Evolutionary conservation across 1,139 yeast genomes (phyloP).

Genomic region (Blastobotrys apis): DNA sequence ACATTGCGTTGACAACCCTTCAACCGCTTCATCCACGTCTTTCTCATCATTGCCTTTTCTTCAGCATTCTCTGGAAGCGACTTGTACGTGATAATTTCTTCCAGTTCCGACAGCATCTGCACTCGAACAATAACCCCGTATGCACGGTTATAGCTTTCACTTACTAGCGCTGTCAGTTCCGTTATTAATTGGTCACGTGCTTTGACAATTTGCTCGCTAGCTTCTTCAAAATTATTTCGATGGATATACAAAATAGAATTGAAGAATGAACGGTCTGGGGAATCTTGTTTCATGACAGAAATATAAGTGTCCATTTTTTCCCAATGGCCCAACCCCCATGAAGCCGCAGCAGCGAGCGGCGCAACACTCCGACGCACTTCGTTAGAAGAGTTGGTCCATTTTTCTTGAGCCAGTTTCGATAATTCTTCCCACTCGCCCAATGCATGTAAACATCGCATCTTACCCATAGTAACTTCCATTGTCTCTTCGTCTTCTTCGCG

Average conservation of each 20-base stretch:
- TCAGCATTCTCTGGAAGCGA: slow-evolving; percentile 70
- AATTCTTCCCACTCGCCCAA: slow-evolving; percentile 97
- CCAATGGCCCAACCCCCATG: slow-evolving; percentile 99
- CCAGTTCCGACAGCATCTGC: slow-evolving; percentile 94
- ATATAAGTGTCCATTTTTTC: slow-evolving; percentile 92
- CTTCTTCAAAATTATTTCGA: slow-evolving; percentile 79
- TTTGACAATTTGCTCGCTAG: slow-evolving; percentile 67
- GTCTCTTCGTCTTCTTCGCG: slow-evolving; percentile 51
- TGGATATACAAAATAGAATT: slow-evolving; percentile 85
- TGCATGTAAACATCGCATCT: slow-evolving; percentile 96
- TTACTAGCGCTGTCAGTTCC: slow-evolving; percentile 88
- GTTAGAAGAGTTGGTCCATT: slow-evolving; percentile 71
- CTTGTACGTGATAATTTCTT: slow-evolving; percentile 88
- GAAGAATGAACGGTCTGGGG: slow-evolving; percentile 93
- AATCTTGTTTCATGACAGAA: slow-evolving; percentile 81
- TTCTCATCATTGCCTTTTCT: slow-evolving; percentile 70
- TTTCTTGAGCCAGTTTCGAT: slow-evolving; percentile 77
- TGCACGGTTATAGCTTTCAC: slow-evolving; percentile 95
- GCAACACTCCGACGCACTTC: slow-evolving; percentile 85
- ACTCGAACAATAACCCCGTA: slow-evolving; percentile 95
- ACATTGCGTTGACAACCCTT: slow-evolving; percentile 95
- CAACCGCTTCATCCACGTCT: slow-evolving; percentile 90
- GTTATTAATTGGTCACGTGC: slow-evolving; percentile 90
- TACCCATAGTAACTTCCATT: slow-evolving; percentile 87
- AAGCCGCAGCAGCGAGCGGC: slow-evolving; percentile 97